phyloP scores from a whole-genome alignment of 1,284 basidiomycete species.

The Pseudozyma hubeiensis region DNA sequence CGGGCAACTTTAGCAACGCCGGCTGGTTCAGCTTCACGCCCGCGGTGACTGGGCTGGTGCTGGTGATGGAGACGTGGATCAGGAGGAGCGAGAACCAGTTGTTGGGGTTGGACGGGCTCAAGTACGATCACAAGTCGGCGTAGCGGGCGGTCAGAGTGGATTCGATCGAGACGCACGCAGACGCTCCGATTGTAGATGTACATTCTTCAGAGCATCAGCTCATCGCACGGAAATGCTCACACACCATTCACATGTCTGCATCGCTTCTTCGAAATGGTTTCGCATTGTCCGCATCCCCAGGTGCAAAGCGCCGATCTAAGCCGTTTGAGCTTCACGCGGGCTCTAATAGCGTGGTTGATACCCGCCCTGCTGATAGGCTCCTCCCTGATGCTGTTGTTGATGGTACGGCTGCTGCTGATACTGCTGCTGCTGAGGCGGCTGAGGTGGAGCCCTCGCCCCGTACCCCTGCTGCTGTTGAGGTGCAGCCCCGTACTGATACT shows the following conservation, averaged over 20 bases:
- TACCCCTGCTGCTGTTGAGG: conserved; percentile 9
- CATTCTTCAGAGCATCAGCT: no score
- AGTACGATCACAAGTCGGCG: conserved; percentile 66
- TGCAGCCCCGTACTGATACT: not conserved
- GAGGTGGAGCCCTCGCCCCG: conserved; percentile 5
- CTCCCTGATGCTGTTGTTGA: conserved; percentile 8
- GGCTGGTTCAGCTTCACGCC: conserved; percentile 65
- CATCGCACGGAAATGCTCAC: no score
- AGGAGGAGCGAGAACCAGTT: conserved; percentile 54
- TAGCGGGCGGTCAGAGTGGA: conserved; percentile 6
- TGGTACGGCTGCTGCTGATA: conserved; percentile 4
- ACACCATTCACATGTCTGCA: no score
- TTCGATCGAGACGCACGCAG: no score
- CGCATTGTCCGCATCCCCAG: no score
- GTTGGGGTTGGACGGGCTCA: conserved; percentile 56
- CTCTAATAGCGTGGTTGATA: conserved; percentile 30
- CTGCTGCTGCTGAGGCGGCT: conserved; percentile 17
- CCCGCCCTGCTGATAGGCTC: conserved; percentile 6
- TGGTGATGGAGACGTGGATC: conserved; percentile 57
- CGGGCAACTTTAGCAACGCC: conserved; percentile 64
- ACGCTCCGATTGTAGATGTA: no score
- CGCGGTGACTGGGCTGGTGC: conserved; percentile 41
- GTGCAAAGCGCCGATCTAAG: no score
- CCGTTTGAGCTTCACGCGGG: not conserved
- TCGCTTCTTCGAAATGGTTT: no score